Percentiles rank a stretch among this genome's conserved stretches.
Conservation (phyloP, 2,329 filamentous ascomycete genomes). For the Trichothecium sympodiale region DNA sequence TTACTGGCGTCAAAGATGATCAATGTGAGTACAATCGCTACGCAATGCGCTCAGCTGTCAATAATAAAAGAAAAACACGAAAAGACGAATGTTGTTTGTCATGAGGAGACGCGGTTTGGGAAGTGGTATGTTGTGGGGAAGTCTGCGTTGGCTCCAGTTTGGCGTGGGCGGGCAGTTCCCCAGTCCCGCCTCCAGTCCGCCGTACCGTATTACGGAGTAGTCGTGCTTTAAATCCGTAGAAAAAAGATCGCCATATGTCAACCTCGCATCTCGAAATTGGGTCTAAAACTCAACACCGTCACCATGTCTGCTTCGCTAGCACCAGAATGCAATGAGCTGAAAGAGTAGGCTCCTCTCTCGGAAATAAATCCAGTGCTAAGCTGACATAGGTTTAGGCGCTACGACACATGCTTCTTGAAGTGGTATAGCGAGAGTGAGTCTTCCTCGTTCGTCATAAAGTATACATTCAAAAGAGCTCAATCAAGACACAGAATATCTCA, state of each 20-base stretch:
- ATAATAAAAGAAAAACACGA: too few relatives aligned
- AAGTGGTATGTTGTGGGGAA: too few relatives aligned
- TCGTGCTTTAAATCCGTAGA: too few relatives aligned
- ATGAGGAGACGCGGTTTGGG: too few relatives aligned
- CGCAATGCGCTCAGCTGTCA: too few relatives aligned
- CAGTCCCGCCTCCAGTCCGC: too few relatives aligned
- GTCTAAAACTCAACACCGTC: conserved; percentile 3
- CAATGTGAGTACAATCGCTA: neutral
- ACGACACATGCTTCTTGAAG: conserved; percentile 95
- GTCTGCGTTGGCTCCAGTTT: too few relatives aligned
- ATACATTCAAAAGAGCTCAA: conserved; percentile 7
- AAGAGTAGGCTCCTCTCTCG: conserved; percentile 56
- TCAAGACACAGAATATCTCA: conserved; percentile 62
- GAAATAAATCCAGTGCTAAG: neutral
- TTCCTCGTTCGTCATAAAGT: conserved; percentile 2
- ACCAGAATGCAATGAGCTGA: conserved; percentile 88
- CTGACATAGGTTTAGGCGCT: conserved; percentile 48
- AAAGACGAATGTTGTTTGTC: too few relatives aligned
- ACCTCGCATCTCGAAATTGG: too few relatives aligned
- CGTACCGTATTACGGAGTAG: too few relatives aligned
- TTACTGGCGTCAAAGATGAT: neutral
- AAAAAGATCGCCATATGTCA: too few relatives aligned
- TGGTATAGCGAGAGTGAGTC: conserved; percentile 96
- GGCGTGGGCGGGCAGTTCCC: too few relatives aligned
- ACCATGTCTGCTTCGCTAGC: conserved; percentile 89